Evolutionary conservation across 179 eudicot genomes (phyloP).

Genomic region (Dionaea muscipula): DNA sequence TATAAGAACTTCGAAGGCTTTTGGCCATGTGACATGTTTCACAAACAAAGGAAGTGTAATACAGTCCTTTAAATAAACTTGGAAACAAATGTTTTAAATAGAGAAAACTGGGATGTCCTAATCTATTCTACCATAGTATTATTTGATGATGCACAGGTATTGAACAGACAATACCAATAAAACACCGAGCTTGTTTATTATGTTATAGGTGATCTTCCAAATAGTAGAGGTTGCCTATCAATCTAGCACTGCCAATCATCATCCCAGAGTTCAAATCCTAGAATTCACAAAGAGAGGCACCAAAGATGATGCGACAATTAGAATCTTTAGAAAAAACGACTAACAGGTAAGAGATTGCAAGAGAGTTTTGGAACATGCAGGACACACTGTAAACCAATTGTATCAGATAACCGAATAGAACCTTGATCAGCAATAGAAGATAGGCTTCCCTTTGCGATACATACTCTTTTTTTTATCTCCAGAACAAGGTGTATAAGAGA

Average conservation of each 20-base stretch:
- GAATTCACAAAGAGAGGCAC: neutral
- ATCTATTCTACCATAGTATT: constrained; percentile 6
- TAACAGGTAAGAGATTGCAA: constrained; percentile 5
- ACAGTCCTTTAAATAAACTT: neutral
- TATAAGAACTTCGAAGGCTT: neutral
- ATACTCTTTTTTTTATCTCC: neutral
- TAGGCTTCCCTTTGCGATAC: constrained; percentile 4
- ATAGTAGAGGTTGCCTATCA: constrained; percentile 1
- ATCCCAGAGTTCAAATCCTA: constrained; percentile 3
- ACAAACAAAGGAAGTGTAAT: neutral
- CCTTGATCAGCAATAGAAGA: constrained; percentile 4
- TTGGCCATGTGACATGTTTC: constrained; percentile 7
- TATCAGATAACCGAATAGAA: neutral
- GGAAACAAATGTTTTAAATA: constrained; percentile 9
- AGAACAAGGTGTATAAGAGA: neutral
- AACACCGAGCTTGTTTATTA: neutral
- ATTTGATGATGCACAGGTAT: neutral
- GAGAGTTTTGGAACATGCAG: constrained; percentile 7
- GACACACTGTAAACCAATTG: neutral
- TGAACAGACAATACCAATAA: neutral
- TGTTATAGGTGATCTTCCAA: neutral
- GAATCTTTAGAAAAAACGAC: neutral
- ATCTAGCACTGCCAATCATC: constrained; percentile 15
- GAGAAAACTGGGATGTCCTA: constrained; percentile 10
- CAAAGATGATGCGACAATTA: constrained; percentile 1